These are phyloP conservation scores for Apiospora pterosperma DNA, from an alignment of 2,329 filamentous ascomycete genomes.

Conservation along the genomic window DNA sequence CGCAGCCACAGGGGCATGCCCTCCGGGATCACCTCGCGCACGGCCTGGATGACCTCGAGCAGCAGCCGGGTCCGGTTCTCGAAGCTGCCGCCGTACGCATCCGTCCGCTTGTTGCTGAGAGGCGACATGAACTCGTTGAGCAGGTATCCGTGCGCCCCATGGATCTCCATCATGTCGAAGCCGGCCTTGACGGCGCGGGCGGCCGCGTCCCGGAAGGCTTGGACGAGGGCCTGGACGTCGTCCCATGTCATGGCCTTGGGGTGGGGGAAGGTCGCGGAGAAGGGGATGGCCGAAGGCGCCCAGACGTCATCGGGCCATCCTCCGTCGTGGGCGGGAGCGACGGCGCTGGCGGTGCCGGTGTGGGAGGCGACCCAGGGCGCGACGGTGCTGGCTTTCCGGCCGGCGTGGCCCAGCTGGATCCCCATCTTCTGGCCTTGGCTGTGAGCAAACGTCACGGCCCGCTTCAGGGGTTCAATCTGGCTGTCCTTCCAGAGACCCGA, in stretches of 20 bases:
- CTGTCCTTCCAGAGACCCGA: slow-evolving; percentile 79
- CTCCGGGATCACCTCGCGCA: slow-evolving; percentile 58
- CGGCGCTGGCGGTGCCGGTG: slow-evolving; percentile 65
- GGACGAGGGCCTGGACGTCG: slow-evolving; percentile 10
- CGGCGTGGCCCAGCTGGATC: slow-evolving; percentile 66
- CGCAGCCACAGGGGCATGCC: slow-evolving; percentile 67
- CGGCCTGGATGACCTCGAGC: slow-evolving; percentile 63
- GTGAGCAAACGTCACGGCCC: slow-evolving; percentile 57
- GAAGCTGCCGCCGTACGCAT: slow-evolving; percentile 65
- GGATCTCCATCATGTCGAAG: slow-evolving; percentile 56
- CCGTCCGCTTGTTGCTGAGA: slow-evolving; percentile 64
- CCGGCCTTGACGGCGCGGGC: slow-evolving; percentile 10
- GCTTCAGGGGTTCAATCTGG: slow-evolving; percentile 69
- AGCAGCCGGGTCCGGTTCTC: slow-evolving; percentile 69
- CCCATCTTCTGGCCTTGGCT: slow-evolving; percentile 60
- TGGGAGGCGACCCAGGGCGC: slow-evolving; percentile 29
- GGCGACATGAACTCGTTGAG: slow-evolving; percentile 69
- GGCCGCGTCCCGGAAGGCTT: slow-evolving; percentile 16
- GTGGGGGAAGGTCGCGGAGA: not conserved
- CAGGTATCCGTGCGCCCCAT: slow-evolving; percentile 77
- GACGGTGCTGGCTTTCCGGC: slow-evolving; percentile 37
- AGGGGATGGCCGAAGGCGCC: slow-evolving; percentile 32
- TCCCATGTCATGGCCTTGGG: slow-evolving; percentile 23
- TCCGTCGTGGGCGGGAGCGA: slow-evolving; percentile 49
- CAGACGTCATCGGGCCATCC: slow-evolving; percentile 52